Evolutionary conservation across 2,329 filamentous ascomycete species (phyloP), one percentile per base, ranked within the genome.

Genomic region (Colletotrichum plurivorum): DNA sequence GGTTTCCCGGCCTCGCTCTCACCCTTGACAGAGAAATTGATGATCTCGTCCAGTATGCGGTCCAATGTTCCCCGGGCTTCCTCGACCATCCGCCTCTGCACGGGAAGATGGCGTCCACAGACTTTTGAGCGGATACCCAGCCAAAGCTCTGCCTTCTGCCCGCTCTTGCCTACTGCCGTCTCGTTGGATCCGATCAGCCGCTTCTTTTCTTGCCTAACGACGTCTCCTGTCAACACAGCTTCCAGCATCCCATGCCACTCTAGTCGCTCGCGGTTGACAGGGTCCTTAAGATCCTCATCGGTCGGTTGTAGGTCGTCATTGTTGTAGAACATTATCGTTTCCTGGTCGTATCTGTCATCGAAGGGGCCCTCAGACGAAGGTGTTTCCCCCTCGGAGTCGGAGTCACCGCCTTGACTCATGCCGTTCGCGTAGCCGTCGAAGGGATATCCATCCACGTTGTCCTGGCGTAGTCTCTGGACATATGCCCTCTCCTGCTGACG

Each of bases 181-280:
- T 91, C 89, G 13, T 86, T 85, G 4, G 93, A 92, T 53, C 94
- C 95, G 73, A 97, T 96, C 76, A 99, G 81, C 52, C 96, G 90
- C 80, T 97, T 97, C 86, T 99, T 99, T 83, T 99, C 96, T 80
- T 99, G 96, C 75, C 94, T 94, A 67, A 99, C 95, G 9, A 99
- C 96, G 79, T 99, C 96, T 73, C 96, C 96, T 1, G 95, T 98
- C 73, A 99, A 84, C 4, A 99, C 96, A 15, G 95, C 97, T 69
- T 95, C 94, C 65, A 99, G 84, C 96, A 99, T 99, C 3, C 94
- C 94, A 81, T 99, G 95, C 96, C 96, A 99, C 81, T 99, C 96
- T 25, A 99, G 85, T 52, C 95, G 88, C 80, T 98, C 96, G 70
- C 95, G 88, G 76, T 95, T 98, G 71, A 91, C 90, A 1, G 94